Percentiles rank a stretch among this genome's conserved stretches.
Evolutionary conservation across 352 stramenopile genomes (phyloP).

Genomic region (Phytophthora nicotianae): DNA sequence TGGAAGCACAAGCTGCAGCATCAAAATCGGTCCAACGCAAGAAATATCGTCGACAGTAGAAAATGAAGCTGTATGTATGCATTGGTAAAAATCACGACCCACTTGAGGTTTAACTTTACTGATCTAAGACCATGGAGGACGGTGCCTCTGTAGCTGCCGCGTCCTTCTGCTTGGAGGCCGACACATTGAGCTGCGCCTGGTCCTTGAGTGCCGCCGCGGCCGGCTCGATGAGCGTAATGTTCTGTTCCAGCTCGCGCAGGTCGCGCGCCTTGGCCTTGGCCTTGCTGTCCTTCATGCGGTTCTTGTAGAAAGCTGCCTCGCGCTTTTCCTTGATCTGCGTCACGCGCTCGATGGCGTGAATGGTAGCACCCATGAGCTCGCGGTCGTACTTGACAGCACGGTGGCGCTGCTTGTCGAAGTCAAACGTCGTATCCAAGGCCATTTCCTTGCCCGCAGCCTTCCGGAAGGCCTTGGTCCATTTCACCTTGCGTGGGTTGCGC

Average conservation of each 20-base stretch:
- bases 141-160: constrained; percentile 54
- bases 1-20: not conserved
- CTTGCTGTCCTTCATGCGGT: constrained; percentile 94
- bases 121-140: constrained; percentile 88
- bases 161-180: constrained; percentile 66
- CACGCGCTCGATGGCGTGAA: constrained; percentile 98
- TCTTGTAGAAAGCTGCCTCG: constrained; percentile 97
- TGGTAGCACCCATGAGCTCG: constrained; percentile 98
- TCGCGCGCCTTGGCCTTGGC: constrained; percentile 80
- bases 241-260: constrained; percentile 83
- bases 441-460: constrained; percentile 99
- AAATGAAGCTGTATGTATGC: constrained; percentile 40
- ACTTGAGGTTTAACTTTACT: constrained; percentile 62
- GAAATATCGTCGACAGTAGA: not conserved
- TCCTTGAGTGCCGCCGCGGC: constrained; percentile 76
- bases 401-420: constrained; percentile 99
- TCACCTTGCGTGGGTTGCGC: constrained; percentile 99
- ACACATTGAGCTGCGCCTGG: constrained; percentile 73
- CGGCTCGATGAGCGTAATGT: constrained; percentile 87
- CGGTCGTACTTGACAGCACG: constrained; percentile 99
- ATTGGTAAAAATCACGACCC: constrained; percentile 41
- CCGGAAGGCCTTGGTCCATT: constrained; percentile 99
- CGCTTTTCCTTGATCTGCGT: constrained; percentile 97
- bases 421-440: constrained; percentile 99
- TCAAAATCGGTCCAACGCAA: not conserved